Evolutionary conservation across 371 early-diverging fungal genomes (phyloP).

Genomic region (Chytridium lagenaria): DNA sequence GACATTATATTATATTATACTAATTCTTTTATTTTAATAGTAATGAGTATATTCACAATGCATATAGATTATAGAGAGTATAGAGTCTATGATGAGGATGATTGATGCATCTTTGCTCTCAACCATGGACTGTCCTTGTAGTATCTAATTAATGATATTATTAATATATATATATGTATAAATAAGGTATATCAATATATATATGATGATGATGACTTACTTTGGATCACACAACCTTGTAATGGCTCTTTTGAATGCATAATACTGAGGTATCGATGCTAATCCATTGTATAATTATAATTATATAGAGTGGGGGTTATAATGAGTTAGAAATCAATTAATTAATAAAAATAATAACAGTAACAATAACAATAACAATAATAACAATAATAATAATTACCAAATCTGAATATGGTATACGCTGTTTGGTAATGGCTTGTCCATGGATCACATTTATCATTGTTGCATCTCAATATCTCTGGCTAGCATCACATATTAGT

Average conservation of each 20-base stretch:
- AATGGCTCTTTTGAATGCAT: slow-evolving; percentile 36
- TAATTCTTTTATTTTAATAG: too few relatives aligned
- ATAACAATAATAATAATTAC: slow-evolving; percentile 20
- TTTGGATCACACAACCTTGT: slow-evolving; percentile 50
- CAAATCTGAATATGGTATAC: slow-evolving; percentile 39
- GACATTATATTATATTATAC: too few relatives aligned
- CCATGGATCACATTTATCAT: slow-evolving; percentile 41
- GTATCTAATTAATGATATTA: slow-evolving; percentile 28
- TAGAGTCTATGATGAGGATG: too few relatives aligned
- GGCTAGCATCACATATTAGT: slow-evolving; percentile 9
- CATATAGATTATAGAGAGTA: too few relatives aligned
- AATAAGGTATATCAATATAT: too few relatives aligned
- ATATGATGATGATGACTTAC: slow-evolving; percentile 25
- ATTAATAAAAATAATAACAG: too few relatives aligned
- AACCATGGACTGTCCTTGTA: slow-evolving; percentile 46
- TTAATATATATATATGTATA: neutral
- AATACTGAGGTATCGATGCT: slow-evolving; percentile 47
- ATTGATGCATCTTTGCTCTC: slow-evolving; percentile 36
- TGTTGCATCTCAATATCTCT: slow-evolving; percentile 31
- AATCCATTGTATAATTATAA: neutral
- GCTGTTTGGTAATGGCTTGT: slow-evolving; percentile 25
- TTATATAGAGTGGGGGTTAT: too few relatives aligned
- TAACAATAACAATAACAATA: too few relatives aligned
- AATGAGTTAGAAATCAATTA: too few relatives aligned
- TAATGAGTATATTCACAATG: too few relatives aligned